Conservation (phyloP, 768 basidiomycete genomes). For the Melanogaster broomeanus region DNA sequence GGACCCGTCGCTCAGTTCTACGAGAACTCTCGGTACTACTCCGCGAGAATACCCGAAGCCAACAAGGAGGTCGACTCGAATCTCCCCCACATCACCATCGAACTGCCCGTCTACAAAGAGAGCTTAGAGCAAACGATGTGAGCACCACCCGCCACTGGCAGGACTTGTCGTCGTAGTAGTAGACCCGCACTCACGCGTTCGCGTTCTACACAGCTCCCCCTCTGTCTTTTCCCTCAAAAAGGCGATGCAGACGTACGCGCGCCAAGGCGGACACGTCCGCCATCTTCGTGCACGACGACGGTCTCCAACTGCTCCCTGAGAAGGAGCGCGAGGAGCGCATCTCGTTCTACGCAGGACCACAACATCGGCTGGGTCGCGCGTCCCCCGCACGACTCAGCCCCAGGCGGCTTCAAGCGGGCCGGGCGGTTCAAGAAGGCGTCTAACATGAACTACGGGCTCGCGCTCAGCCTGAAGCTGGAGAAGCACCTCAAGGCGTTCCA, state of each 20-base stretch:
- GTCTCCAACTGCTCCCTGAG: constrained; percentile 50
- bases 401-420: constrained; percentile 39
- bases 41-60: constrained; percentile 60
- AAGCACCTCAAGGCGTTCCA: constrained; percentile 37
- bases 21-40: constrained; percentile 84
- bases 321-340: constrained; percentile 50
- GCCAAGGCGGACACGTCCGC: constrained; percentile 61
- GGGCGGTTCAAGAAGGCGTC: constrained; percentile 94
- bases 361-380: constrained; percentile 64
- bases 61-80: constrained; percentile 63
- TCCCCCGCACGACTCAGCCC: constrained; percentile 40
- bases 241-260: constrained; percentile 65
- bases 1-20: constrained; percentile 87
- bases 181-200: background rate
- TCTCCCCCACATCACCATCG: constrained; percentile 75
- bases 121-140: constrained; percentile 81
- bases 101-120: constrained; percentile 90
- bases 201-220: constrained; percentile 46
- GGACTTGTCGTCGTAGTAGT: too few relatives aligned
- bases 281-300: constrained; percentile 65
- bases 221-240: constrained; percentile 67
- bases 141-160: too few relatives aligned
- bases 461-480: constrained; percentile 39
- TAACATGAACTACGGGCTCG: constrained; percentile 83
- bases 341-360: constrained; percentile 56